Percentiles rank a stretch among this genome's conserved stretches.
Conservation (phyloP, 306 rosid species). For the Vigna mungo region DNA sequence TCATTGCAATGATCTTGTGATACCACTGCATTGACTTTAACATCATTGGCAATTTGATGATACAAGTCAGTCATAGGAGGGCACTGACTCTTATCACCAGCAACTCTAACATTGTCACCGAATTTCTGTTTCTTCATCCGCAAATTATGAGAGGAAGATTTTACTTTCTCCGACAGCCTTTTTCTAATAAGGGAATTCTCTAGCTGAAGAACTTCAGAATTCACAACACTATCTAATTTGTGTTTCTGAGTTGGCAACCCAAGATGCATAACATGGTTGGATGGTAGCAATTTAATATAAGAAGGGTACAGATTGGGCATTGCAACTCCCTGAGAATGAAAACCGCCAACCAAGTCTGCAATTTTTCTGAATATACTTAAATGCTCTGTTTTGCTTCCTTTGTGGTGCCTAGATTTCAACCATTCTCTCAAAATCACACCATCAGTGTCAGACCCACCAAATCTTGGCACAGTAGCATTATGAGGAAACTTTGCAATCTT, state of each 20-base stretch:
- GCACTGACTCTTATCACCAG: constrained; percentile 54
- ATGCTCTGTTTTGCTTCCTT: constrained; percentile 61
- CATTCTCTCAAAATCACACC: constrained; percentile 79
- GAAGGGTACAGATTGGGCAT: constrained; percentile 68
- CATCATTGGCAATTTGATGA: constrained; percentile 44
- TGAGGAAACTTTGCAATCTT: constrained; percentile 45
- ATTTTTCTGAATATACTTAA: constrained; percentile 68
- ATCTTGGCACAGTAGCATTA: constrained; percentile 34
- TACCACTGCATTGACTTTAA: constrained; percentile 46
- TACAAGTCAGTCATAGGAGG: constrained; percentile 44
- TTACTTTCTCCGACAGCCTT: constrained; percentile 58
- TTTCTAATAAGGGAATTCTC: constrained; percentile 52
- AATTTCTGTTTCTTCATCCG: constrained; percentile 61
- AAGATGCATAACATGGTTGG: constrained; percentile 65
- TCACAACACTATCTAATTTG: constrained; percentile 41
- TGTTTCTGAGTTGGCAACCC: constrained; percentile 58
- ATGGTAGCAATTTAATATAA: constrained; percentile 62
- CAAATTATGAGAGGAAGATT: constrained; percentile 46
- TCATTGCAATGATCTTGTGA: constrained; percentile 45
- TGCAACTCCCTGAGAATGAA: constrained; percentile 64
- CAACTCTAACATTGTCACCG: constrained; percentile 50
- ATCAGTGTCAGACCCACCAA: constrained; percentile 50
- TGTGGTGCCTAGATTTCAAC: constrained; percentile 56
- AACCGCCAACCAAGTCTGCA: constrained; percentile 66
- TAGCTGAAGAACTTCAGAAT: constrained; percentile 51